Evolutionary conservation across 768 basidiomycete species (phyloP).

Genomic region (Amanita jacksonii): DNA sequence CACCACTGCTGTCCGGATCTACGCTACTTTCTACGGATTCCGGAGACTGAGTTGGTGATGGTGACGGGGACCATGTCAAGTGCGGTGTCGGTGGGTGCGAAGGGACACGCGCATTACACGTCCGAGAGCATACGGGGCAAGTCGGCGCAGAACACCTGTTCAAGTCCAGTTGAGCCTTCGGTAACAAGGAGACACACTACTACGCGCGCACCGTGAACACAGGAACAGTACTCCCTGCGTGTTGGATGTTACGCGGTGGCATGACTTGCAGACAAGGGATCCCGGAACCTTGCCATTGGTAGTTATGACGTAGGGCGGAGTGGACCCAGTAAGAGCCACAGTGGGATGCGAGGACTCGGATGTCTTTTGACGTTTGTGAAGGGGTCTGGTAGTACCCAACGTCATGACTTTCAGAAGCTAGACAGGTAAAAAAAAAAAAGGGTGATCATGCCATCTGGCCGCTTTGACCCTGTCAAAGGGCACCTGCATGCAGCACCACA

Average conservation of each 20-base stretch:
- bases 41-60: conserved; percentile 21
- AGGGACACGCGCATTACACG: conserved; percentile 26
- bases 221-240: conserved; percentile 1
- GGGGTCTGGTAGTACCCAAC: neutral
- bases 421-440: neutral
- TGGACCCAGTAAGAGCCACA: neutral
- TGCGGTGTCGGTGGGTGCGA: conserved; percentile 30
- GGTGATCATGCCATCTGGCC: conserved; percentile 2
- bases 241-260: conserved; percentile 12
- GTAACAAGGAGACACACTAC: neutral
- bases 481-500: neutral
- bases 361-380: conserved; percentile 7
- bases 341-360: neutral
- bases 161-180: neutral
- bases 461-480: neutral
- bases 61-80: conserved; percentile 27
- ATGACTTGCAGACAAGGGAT: conserved; percentile 12
- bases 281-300: neutral
- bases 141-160: conserved; percentile 30
- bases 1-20: conserved; percentile 8
- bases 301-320: neutral
- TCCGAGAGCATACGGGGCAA: conserved; percentile 36
- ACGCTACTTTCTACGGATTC: conserved; percentile 18
- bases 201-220: conserved; percentile 10
- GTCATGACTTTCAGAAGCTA: conserved; percentile 7